Conservation (phyloP, 805 yeast species). For the Candida saitoana region DNA sequence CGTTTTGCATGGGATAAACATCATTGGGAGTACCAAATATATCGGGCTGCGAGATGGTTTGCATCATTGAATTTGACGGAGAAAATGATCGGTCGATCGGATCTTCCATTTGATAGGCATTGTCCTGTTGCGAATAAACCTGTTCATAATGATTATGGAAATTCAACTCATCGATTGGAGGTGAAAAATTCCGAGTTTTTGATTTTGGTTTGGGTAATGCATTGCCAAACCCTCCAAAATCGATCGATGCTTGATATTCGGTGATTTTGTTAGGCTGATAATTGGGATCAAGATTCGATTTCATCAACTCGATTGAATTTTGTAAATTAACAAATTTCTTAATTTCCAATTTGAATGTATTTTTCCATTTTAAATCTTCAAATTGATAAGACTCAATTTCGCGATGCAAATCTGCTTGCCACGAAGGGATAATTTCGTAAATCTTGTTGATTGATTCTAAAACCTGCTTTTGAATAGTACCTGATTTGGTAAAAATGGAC, state of each 20-base stretch:
- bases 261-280: conserved; percentile 30
- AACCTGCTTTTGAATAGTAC: conserved; percentile 22
- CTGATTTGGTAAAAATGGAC: conserved; percentile 28
- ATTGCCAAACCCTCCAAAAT: conserved; percentile 35
- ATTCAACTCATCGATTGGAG: conserved; percentile 1
- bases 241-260: conserved; percentile 35
- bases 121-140: conserved; percentile 11
- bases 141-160: conserved; percentile 14
- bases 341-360: conserved; percentile 25
- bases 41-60: conserved; percentile 3
- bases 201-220: conserved; percentile 16
- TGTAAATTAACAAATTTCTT: conserved; percentile 25
- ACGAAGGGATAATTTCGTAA: conserved; percentile 26
- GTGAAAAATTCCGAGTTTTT: neutral
- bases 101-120: neutral
- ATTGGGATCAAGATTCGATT: conserved; percentile 16
- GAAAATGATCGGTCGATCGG: conserved; percentile 6
- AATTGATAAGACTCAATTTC: conserved; percentile 23
- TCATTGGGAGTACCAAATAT: conserved; percentile 1
- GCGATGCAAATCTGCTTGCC: conserved; percentile 28
- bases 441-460: conserved; percentile 23
- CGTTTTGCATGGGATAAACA: neutral
- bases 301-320: conserved; percentile 26
- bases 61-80: conserved; percentile 6
- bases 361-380: conserved; percentile 30